Evolutionary conservation across 2,329 filamentous ascomycete genomes (phyloP).

Genomic region (Hypoxylon sp.): DNA sequence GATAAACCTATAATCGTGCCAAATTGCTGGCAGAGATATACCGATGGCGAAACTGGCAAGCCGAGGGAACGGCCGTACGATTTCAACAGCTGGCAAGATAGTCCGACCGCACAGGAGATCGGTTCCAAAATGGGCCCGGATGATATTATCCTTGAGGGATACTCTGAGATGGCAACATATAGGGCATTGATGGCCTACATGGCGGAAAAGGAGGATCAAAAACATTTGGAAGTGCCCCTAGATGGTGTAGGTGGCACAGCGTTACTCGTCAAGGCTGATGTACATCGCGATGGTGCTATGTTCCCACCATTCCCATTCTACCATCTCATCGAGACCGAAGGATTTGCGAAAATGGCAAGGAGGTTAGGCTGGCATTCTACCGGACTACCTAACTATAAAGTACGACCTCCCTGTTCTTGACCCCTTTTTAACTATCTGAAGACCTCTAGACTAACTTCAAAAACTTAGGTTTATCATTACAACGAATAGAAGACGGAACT

Average conservation of each 20-base stretch:
- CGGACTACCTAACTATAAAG: constrained; percentile 97
- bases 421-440: background rate
- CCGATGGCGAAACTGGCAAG: constrained; percentile 72
- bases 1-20: constrained; percentile 92
- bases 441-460: constrained; percentile 20
- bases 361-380: constrained; percentile 84
- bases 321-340: constrained; percentile 96
- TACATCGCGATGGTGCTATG: constrained; percentile 97
- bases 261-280: constrained; percentile 92
- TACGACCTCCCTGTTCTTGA: constrained; percentile 53
- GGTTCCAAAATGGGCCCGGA: constrained; percentile 84
- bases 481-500: constrained; percentile 70
- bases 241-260: constrained; percentile 96
- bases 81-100: constrained; percentile 98
- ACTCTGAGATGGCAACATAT: constrained; percentile 91
- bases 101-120: constrained; percentile 77
- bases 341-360: constrained; percentile 96
- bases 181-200: constrained; percentile 90
- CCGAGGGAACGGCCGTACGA: constrained; percentile 87
- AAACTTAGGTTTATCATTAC: constrained; percentile 80
- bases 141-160: constrained; percentile 93
- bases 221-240: constrained; percentile 72
- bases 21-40: constrained; percentile 92
- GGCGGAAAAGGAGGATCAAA: constrained; percentile 64
- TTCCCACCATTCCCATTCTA: constrained; percentile 97